phyloP scores from a whole-genome alignment of 345 rosid genomes.

The Salix purpurea region DNA sequence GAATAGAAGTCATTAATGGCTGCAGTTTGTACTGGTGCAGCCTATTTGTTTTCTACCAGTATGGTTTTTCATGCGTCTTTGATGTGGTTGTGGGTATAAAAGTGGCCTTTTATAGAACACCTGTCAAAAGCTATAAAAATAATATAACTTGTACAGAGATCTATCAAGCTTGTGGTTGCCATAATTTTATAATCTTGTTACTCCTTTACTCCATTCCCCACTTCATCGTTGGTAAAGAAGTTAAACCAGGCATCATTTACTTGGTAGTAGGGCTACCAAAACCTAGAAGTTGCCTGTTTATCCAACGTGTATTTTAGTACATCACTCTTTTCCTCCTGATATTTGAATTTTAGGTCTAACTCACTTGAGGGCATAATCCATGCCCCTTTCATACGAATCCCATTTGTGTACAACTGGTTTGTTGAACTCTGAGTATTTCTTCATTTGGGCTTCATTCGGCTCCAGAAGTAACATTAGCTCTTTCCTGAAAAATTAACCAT shows the following conservation, averaged over 20 bases:
- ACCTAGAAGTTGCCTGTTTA: not conserved
- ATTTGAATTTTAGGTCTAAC: not conserved
- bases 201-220: not conserved
- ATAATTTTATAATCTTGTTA: not conserved
- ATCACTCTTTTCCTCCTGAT: not conserved
- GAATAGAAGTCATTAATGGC: conserved; percentile 3
- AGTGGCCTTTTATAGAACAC: not conserved
- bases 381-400: not conserved
- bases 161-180: not conserved
- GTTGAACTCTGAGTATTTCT: not conserved
- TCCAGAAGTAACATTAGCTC: not conserved
- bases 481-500: not conserved
- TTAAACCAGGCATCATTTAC: not conserved
- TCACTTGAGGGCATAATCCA: not conserved
- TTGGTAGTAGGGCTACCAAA: not conserved
- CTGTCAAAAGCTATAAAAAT: not conserved
- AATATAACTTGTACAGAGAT: not conserved
- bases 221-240: not conserved
- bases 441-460: not conserved
- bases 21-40: not conserved
- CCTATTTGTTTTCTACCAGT: not conserved
- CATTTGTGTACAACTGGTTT: not conserved
- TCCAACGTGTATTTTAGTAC: not conserved
- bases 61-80: not conserved
- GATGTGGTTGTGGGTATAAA: not conserved